Base-by-base conservation (phyloP, 1,284 basidiomycete species). In the Cutaneotrichosporon cutaneum region DNA sequence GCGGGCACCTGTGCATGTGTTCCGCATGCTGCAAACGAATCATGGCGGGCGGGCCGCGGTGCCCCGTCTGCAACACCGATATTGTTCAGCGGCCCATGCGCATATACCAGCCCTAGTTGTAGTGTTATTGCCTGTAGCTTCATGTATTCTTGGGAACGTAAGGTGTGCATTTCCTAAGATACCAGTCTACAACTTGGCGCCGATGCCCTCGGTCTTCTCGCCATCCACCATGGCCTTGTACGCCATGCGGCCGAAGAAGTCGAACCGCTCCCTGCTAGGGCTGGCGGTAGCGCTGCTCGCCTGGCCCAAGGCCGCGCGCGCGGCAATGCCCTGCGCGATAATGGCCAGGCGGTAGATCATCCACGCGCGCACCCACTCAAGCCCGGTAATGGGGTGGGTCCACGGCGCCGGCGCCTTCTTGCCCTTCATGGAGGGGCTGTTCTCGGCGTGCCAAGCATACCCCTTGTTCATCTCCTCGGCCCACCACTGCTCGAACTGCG, bases 241-340 rank as follows among this genome's bases (percentile, higher is more conserved):
- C 16, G 91, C 89, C 50, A 90, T 75, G 36, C 79, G 74, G 14
- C 89, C 90, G 58, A 89, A 80, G 16, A 86, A 66, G 33, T 86
- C 86, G 77, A 92, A 92, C 13, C 83, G 73, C 8, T 77, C 71
- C 3, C 77, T 80, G 62, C 84, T 69, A 44, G 82, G 79, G 47
- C 59, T 62, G 2, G 92, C 92, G 42, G 82, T 81, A 65, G 92
- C 92, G 0, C 89, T 92, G 70, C 88, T 92, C 0, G 93, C 93
- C 79, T 95, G 93, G 9, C 90, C 86, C 52, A 87, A 83, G 0
- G 91, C 90, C 56, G 85, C 86, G 16, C 95, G 85, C 5, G 95
- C 94, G 1, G 94, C 92, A 63, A 98, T 95, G 3, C 94, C 94
- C 80, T 98, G 94, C 0, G 86, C 82, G 69, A 97, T 97, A 63